A percentile compares a stretch with the other conserved stretches of the same genome.
Evolutionary conservation across 768 basidiomycete species (phyloP).

Genomic region (Termitomyces sp.): DNA sequence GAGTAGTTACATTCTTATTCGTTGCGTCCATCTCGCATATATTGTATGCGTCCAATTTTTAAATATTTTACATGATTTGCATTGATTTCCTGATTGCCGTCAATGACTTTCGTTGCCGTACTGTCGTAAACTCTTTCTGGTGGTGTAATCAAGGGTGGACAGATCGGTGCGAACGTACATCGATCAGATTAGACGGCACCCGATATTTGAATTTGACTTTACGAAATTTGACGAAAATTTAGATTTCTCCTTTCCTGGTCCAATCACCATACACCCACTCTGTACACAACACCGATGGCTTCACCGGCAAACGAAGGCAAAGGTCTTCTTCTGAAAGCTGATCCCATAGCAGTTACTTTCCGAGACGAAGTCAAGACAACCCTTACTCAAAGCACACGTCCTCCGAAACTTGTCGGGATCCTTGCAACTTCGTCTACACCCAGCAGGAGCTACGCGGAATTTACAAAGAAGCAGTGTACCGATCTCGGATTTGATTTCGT

Average conservation of each 20-base stretch:
- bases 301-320: slow-evolving; percentile 36
- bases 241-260: neutral
- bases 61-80: neutral
- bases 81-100: neutral
- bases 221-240: neutral
- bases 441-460: slow-evolving; percentile 80
- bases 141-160: no score
- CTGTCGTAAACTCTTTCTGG: neutral
- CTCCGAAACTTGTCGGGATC: slow-evolving; percentile 85
- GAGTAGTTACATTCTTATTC: neutral
- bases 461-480: slow-evolving; percentile 87
- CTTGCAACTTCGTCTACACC: slow-evolving; percentile 80
- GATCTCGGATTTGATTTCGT: slow-evolving; percentile 85
- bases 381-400: slow-evolving; percentile 28
- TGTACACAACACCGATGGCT: slow-evolving; percentile 13
- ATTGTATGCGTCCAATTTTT: neutral
- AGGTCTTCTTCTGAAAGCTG: slow-evolving; percentile 75
- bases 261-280: neutral
- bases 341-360: slow-evolving; percentile 66
- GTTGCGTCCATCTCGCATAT: neutral
- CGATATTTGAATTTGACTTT: slow-evolving; percentile 4
- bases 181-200: slow-evolving; percentile 7
- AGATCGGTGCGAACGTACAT: neutral
- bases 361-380: slow-evolving; percentile 58
- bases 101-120: neutral